Evolutionary conservation across 208 protist species (phyloP).

Genomic region (Leishmania lainsoni): DNA sequence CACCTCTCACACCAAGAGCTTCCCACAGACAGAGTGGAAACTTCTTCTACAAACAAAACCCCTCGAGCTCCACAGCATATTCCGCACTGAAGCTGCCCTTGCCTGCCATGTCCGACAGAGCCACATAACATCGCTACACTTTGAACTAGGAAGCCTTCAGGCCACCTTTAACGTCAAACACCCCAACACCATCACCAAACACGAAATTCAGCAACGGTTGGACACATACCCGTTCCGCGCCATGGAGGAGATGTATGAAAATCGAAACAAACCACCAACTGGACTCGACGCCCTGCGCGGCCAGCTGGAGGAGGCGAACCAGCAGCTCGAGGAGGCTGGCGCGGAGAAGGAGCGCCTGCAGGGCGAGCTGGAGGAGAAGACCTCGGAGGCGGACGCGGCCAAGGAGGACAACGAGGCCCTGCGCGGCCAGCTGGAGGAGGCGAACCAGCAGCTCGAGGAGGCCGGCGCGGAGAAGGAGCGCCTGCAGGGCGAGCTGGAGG

Average conservation of each 20-base stretch:
- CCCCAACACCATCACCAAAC: neutral
- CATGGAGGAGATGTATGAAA: slow-evolving; percentile 33
- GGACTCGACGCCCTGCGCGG: slow-evolving; percentile 12
- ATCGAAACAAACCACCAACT: slow-evolving; percentile 16
- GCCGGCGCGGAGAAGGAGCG: too few species aligned
- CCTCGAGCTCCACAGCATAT: slow-evolving; percentile 25
- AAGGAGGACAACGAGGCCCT: too few species aligned
- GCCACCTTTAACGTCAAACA: slow-evolving; percentile 35
- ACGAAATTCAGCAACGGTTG: slow-evolving; percentile 14
- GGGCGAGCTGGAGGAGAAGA: slow-evolving; percentile 29
- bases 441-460: too few species aligned
- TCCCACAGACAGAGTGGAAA: slow-evolving; percentile 35
- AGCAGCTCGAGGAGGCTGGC: slow-evolving; percentile 21
- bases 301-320: slow-evolving; percentile 6
- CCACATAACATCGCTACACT: slow-evolving; percentile 27
- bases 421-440: too few species aligned
- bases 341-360: slow-evolving; percentile 36
- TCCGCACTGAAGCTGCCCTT: slow-evolving; percentile 29
- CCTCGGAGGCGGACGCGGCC: neutral
- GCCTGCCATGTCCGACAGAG: slow-evolving; percentile 35
- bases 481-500: too few species aligned
- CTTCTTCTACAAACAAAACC: slow-evolving; percentile 22
- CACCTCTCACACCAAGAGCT: slow-evolving; percentile 32
- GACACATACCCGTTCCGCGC: too few species aligned
- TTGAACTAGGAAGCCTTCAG: slow-evolving; percentile 35